These are phyloP conservation scores for Moesziomyces sp. DNA, from an alignment of 1,284 basidiomycete genomes.

Conservation along the genomic window DNA sequence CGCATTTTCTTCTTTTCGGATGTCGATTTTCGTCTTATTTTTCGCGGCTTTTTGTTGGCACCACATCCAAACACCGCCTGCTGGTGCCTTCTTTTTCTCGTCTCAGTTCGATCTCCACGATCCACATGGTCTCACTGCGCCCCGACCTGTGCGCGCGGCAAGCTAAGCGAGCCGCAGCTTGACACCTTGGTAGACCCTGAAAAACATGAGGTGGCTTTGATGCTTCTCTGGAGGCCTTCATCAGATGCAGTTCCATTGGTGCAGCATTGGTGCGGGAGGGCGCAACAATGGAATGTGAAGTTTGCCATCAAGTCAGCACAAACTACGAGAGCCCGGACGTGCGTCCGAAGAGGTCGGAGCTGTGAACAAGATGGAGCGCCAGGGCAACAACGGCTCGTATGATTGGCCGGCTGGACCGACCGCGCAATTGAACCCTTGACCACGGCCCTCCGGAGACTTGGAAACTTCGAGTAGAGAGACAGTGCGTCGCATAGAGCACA, in stretches of 20 bases:
- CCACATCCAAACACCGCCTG: not conserved
- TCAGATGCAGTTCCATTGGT: not conserved
- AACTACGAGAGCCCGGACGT: not conserved
- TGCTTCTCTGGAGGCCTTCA: too few relatives aligned
- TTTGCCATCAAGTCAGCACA: too few relatives aligned
- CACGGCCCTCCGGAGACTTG: constrained; percentile 17
- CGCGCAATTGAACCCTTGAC: constrained; percentile 5
- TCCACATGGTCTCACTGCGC: too few relatives aligned
- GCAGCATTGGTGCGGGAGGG: not conserved
- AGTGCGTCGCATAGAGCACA: too few relatives aligned
- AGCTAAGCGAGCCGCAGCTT: too few relatives aligned
- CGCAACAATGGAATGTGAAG: not conserved
- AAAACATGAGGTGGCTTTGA: too few relatives aligned
- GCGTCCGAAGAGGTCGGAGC: not conserved
- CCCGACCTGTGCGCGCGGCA: too few relatives aligned
- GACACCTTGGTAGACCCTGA: too few relatives aligned
- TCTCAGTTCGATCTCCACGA: too few relatives aligned
- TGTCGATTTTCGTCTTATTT: not conserved
- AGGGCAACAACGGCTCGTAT: not conserved
- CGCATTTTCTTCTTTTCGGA: not conserved
- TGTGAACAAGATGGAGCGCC: not conserved
- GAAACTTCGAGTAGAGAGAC: not conserved
- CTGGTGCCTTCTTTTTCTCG: too few relatives aligned
- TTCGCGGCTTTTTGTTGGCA: not conserved
- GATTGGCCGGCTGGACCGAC: constrained; percentile 4